Evolutionary conservation across 768 basidiomycete species (phyloP).

Genomic region (Panaeolus papilionaceus): DNA sequence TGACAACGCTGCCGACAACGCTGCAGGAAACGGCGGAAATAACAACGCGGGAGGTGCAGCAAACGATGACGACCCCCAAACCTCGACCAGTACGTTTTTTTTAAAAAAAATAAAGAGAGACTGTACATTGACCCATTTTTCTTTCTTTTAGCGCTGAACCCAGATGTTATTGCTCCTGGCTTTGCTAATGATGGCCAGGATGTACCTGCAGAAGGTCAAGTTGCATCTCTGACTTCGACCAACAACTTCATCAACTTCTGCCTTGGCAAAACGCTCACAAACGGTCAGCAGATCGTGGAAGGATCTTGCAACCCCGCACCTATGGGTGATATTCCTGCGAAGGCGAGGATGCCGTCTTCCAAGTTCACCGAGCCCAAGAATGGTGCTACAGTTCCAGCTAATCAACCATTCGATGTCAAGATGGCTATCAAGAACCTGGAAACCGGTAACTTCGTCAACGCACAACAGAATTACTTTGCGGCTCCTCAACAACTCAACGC

Average conservation of each 20-base stretch:
- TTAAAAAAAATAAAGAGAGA: not conserved
- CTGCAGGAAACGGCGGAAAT: slow-evolving; percentile 1
- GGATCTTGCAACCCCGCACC: slow-evolving; percentile 70
- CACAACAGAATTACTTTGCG: slow-evolving; percentile 57
- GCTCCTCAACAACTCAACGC: slow-evolving; percentile 63
- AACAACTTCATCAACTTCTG: slow-evolving; percentile 76
- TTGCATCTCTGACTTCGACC: slow-evolving; percentile 58
- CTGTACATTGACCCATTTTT: slow-evolving; percentile 13
- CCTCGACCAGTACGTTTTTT: slow-evolving; percentile 38
- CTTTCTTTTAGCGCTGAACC: slow-evolving; percentile 45
- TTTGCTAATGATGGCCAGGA: slow-evolving; percentile 59
- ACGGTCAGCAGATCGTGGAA: slow-evolving; percentile 54
- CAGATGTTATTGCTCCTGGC: slow-evolving; percentile 48
- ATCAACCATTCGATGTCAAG: slow-evolving; percentile 55
- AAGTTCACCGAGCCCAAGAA: slow-evolving; percentile 56
- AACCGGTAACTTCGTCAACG: slow-evolving; percentile 66
- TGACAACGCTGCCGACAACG: slow-evolving; percentile 12
- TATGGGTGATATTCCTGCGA: slow-evolving; percentile 61
- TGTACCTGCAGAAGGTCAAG: slow-evolving; percentile 49
- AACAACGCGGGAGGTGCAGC: slow-evolving; percentile 15
- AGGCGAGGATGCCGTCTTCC: slow-evolving; percentile 52
- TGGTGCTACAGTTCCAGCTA: slow-evolving; percentile 49
- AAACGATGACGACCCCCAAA: slow-evolving; percentile 40
- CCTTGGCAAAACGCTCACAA: slow-evolving; percentile 50
- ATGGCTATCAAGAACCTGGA: slow-evolving; percentile 54